These are phyloP conservation scores for Eucalyptus curtisii DNA, from an alignment of 345 rosid species.

Conservation along the genomic window DNA sequence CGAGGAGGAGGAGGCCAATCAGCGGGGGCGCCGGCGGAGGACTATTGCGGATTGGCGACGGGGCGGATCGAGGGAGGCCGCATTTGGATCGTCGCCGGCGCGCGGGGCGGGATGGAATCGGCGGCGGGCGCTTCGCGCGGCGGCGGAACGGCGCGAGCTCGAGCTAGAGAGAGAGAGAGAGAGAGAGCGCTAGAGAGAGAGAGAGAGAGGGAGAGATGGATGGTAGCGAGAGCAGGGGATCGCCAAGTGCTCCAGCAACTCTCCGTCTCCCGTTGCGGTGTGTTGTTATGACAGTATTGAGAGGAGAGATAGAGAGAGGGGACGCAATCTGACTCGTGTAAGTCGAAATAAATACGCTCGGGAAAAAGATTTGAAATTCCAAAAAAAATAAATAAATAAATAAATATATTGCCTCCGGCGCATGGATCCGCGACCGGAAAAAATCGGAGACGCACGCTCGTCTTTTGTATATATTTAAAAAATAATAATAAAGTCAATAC, in stretches of 20 bases:
- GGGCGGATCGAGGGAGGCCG: background rate
- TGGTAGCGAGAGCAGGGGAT: background rate
- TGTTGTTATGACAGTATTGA: background rate
- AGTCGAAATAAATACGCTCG: background rate
- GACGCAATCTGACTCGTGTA: background rate
- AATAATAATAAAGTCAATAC: no score
- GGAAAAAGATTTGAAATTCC: background rate
- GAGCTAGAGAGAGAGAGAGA: background rate
- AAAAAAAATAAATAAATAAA: rapidly evolving
- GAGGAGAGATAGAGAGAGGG: background rate
- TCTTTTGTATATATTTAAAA: background rate
- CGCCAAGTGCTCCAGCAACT: background rate
- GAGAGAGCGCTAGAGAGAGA: background rate
- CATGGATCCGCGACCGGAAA: background rate
- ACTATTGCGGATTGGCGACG: background rate
- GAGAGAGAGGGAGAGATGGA: background rate
- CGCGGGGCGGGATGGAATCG: background rate
- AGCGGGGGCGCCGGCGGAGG: background rate
- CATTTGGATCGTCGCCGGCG: background rate
- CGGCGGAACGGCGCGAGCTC: background rate
- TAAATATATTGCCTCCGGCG: background rate
- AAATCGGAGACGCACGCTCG: background rate
- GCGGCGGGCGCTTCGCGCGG: background rate
- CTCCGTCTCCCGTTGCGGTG: background rate
- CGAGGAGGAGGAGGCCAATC: no score